Conservation (phyloP, 202 grass and related monocot genomes). For the Saccharum hybrid region DNA sequence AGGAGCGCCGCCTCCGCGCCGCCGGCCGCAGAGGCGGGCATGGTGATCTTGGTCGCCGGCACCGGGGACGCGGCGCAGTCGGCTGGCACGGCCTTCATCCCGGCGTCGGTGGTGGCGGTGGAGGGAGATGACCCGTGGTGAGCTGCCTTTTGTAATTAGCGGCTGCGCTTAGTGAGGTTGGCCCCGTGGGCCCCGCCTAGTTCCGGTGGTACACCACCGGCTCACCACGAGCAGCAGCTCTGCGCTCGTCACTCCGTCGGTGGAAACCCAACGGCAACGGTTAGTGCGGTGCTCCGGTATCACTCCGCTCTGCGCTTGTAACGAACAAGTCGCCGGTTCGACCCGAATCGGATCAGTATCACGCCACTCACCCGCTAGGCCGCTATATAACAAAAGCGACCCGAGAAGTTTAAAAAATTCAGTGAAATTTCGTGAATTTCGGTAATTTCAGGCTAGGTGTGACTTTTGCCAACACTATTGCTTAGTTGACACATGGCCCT, state of each 20-base stretch:
- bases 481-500: no score
- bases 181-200: constrained; percentile 25
- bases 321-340: background rate
- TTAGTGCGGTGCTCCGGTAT: background rate
- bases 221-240: no score
- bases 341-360: no score
- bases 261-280: background rate
- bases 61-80: constrained; percentile 20
- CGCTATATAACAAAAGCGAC: no score
- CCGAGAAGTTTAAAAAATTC: no score
- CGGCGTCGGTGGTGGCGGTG: constrained; percentile 37
- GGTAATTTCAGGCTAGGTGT: no score
- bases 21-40: constrained; percentile 19
- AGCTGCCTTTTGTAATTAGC: constrained; percentile 43
- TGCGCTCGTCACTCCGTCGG: background rate
- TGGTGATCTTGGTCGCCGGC: constrained; percentile 48
- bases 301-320: background rate
- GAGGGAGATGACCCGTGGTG: background rate
- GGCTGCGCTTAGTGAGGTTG: constrained; percentile 39
- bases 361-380: no score
- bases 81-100: constrained; percentile 59
- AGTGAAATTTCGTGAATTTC: no score
- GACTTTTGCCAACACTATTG: no score
- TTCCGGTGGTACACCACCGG: constrained; percentile 25
- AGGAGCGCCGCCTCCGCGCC: constrained; percentile 47